Percentiles rank a stretch among this genome's conserved stretches.
phyloP scores from a whole-genome alignment of 352 stramenopile species.

The Phytophthora citrophthora region DNA sequence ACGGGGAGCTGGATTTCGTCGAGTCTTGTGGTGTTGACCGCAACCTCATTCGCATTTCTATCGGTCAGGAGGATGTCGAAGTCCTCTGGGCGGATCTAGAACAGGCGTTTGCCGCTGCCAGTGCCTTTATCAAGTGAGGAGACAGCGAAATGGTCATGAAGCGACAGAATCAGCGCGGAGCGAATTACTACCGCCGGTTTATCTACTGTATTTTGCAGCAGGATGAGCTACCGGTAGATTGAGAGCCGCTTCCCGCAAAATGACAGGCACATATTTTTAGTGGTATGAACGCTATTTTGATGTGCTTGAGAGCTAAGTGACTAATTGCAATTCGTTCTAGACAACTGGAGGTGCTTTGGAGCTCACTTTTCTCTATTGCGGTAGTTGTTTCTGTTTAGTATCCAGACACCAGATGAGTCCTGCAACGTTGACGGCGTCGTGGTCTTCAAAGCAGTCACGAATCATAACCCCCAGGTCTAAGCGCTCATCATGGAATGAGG shows the following conservation, averaged over 20 bases:
- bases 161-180: conserved; percentile 8
- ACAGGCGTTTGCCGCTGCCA: conserved; percentile 39
- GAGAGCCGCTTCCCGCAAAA: conserved; percentile 19
- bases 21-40: conserved; percentile 91
- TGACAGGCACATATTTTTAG: conserved; percentile 29
- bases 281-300: conserved; percentile 29
- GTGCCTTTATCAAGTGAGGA: conserved; percentile 22
- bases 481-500: conserved; percentile 16
- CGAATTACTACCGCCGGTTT: conserved; percentile 21
- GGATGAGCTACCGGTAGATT: conserved; percentile 21
- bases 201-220: conserved; percentile 30
- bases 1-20: conserved; percentile 92
- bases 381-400: conserved; percentile 8
- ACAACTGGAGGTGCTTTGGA: conserved; percentile 13
- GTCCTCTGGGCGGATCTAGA: conserved; percentile 66
- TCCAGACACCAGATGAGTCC: conserved; percentile 14
- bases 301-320: conserved; percentile 20
- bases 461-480: conserved; percentile 15
- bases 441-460: conserved; percentile 23
- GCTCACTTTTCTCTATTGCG: conserved; percentile 5
- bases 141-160: conserved; percentile 5
- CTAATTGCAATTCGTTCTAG: conserved; percentile 29
- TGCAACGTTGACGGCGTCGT: conserved; percentile 12
- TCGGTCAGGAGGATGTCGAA: conserved; percentile 90
- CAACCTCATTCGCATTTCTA: conserved; percentile 91